Percentiles rank a stretch among this genome's conserved stretches.
Evolutionary conservation across 176 grass and related monocot species (phyloP).

Genomic region (Triticum dicoccoides): DNA sequence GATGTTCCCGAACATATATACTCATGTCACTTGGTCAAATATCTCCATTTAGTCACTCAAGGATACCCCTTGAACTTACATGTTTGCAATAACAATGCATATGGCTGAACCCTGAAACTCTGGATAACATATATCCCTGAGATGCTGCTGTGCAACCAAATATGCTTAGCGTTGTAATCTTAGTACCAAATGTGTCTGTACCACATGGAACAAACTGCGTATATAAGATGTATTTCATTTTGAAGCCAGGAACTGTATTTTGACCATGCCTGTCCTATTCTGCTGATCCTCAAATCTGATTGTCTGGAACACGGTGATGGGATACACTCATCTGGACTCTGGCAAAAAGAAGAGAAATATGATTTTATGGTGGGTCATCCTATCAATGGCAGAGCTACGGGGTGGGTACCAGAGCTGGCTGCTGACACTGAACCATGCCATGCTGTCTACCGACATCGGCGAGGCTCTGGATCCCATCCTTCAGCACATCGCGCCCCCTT

Average conservation of each 20-base stretch:
- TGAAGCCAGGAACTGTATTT: background rate
- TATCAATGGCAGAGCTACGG: background rate
- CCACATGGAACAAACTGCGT: background rate
- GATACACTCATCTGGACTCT: background rate
- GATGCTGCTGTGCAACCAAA: background rate
- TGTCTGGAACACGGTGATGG: background rate
- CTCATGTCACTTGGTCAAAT: background rate
- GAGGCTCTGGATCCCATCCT: background rate
- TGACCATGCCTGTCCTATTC: background rate
- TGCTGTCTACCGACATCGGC: background rate
- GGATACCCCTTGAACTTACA: background rate
- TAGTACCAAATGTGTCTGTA: background rate
- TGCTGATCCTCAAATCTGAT: background rate
- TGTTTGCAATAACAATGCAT: background rate
- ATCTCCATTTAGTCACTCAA: background rate
- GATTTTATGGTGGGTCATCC: background rate
- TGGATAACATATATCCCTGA: background rate
- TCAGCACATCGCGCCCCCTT: background rate
- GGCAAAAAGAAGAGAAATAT: background rate
- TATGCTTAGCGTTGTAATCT: background rate
- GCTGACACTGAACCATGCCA: background rate
- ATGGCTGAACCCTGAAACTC: background rate
- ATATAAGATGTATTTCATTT: conserved; percentile 12
- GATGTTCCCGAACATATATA: background rate
- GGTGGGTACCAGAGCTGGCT: background rate